Evolutionary conservation across 257 asterid genomes (phyloP), one percentile per base, ranked within the genome.

Genomic region (Solanum chmielewskii): DNA sequence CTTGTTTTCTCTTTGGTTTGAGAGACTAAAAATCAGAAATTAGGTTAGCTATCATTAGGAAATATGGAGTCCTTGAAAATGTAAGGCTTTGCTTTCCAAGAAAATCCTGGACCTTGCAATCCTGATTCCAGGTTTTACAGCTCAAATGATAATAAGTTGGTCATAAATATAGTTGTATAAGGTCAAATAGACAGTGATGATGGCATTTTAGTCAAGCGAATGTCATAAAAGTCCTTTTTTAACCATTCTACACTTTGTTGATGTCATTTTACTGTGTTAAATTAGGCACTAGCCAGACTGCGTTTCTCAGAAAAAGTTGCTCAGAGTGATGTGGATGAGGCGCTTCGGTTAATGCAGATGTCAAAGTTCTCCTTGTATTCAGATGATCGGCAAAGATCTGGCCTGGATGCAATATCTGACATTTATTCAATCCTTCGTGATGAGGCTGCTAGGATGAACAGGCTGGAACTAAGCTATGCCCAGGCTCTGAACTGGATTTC

Each of bases 271-370:
- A 11, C 41, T 59, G 16, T 82, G 37, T 69, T 74, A 39, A 27
- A 39, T 89, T 89, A 97, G 99, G 98, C 99, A 78, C 94, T 97
- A 76, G 98, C 99, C 85, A 95, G 99, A 88, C 98, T 97, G 83
- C 91, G 99, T 88, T 94, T 96, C 91, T 92, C 98, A 3, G 91
- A 92, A 1, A 41, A 76, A 45, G 97, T 95, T 89, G 94, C 93
- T 76, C 99, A 97, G 92, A 97, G 99, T 91, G 99, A 97, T 86
- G 98, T 97, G 80, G 99, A 97, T 11, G 99, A 97, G 96, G 98
- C 99, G 41, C 99, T 97, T 75, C 93, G 99, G 83, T 91, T 97
- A 90, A 96, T 96, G 98, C 99, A 97, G 90, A 97, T 97, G 99
- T 97, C 99, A 1, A 96, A 97, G 93, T 97, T 96, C 92, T 96